Conservation (phyloP, 768 basidiomycete species). For the Filobasidium floriforme region DNA sequence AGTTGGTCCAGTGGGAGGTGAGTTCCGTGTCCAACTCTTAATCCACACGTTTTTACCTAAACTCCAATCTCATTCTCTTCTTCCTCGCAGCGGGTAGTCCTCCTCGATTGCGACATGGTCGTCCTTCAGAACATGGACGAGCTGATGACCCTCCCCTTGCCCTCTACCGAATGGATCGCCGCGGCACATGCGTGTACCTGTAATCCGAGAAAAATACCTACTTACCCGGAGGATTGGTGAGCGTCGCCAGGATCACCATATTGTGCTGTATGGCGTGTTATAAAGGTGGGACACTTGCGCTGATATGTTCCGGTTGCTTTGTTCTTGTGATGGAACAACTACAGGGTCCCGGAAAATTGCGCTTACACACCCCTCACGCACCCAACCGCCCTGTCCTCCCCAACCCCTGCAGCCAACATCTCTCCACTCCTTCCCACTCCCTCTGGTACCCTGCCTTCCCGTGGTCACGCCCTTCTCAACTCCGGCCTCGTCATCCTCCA, state of each 20-base stretch:
- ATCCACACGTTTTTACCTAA: neutral
- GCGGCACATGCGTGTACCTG: constrained; percentile 87
- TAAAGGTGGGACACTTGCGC: no score
- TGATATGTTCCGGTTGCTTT: no score
- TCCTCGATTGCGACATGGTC: constrained; percentile 44
- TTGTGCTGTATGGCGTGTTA: no score
- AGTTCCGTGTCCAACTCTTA: no score
- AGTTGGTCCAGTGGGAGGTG: constrained; percentile 45
- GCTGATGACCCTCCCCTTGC: constrained; percentile 37
- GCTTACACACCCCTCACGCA: constrained; percentile 56
- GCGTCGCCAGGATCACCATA: constrained; percentile 18
- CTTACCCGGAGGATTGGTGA: constrained; percentile 86
- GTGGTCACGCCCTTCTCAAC: constrained; percentile 77
- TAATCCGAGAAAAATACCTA: constrained; percentile 73
- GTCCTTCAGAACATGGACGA: constrained; percentile 39
- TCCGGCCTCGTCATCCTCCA: constrained; percentile 75
- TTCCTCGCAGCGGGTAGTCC: constrained; percentile 26
- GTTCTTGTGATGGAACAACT: no score
- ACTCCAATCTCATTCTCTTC: neutral
- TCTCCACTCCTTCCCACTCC: constrained; percentile 52
- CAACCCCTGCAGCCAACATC: constrained; percentile 32
- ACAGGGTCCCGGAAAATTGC: constrained; percentile 88
- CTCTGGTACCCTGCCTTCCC: constrained; percentile 50
- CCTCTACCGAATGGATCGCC: constrained; percentile 61
- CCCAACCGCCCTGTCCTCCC: constrained; percentile 51